Evolutionary conservation across 805 yeast genomes (phyloP), one percentile per base, ranked within the genome.

Genomic region (Pichia manshurica): DNA sequence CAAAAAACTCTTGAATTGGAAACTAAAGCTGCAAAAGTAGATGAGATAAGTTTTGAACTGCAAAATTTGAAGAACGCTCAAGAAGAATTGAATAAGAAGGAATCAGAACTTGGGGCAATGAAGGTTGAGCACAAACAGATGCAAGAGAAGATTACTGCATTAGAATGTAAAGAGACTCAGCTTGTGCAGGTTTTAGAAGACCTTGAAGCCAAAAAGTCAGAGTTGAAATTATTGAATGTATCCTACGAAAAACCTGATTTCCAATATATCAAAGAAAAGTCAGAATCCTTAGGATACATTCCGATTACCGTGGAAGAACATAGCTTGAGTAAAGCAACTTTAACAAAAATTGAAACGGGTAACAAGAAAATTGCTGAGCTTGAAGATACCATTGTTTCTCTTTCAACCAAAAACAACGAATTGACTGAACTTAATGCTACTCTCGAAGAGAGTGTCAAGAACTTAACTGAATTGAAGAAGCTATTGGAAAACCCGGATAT

Each of bases 191-290:
- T 37, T 10, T 32, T 40, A 21, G 31, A 42, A 8, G 34, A 45
- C 3, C 17, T 48, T 20, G 40, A 42, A 17, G 7, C 16, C 1
- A 47, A 45, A 8, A 36, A 47, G 7, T 9, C 32, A 16, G 50
- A 51, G n/a, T 29, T 53, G 13, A 9, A 22, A 4, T 10, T 32
- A 10, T n/a, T 49, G 16, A 39, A 48, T 33, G 16, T 39, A 3
- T 21, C 33, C 2, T 6, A 45, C 22, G 51, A 51, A 5, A 12
- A 50, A 29, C 60, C 60, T 15, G 42, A 61, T 3, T 25, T 56
- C 9, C 65, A 60, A 0, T 63, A 61, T 35, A 21, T 61, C 4
- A 42, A 45, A 31, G 42, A 40, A 8, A 56, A 53, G 41, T 59
- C 64, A 2, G 20, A 29, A n/a, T 36, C 16, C 9, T 42, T 45